Conservation (phyloP, 768 basidiomycete genomes). For the Chalciporus piperatus region DNA sequence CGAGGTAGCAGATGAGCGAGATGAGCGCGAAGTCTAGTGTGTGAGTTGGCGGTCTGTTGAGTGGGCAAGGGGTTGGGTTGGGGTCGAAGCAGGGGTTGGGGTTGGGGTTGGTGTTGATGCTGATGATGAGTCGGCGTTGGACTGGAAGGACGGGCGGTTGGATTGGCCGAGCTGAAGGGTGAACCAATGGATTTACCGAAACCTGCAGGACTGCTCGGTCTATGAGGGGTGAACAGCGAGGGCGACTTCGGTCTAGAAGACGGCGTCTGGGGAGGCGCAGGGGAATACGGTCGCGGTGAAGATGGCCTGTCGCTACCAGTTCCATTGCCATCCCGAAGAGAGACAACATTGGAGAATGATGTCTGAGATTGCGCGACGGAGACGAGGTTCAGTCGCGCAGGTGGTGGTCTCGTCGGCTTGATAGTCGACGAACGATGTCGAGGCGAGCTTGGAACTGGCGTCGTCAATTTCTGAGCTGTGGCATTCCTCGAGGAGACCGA, state of each 20-base stretch:
- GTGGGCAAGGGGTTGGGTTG: background rate
- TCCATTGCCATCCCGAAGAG: background rate
- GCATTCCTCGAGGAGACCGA: background rate
- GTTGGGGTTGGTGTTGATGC: constrained; percentile 3
- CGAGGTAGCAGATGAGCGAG: constrained; percentile 59
- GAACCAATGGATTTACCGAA: background rate
- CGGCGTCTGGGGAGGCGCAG: background rate
- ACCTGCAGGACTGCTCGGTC: constrained; percentile 2
- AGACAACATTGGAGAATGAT: background rate
- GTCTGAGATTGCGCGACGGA: background rate
- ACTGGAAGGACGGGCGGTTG: constrained; percentile 7
- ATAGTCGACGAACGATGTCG: constrained; percentile 23
- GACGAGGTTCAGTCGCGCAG: constrained; percentile 5
- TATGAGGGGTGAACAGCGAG: background rate
- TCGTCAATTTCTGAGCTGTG: background rate
- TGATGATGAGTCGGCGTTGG: constrained; percentile 3
- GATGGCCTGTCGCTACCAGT: background rate
- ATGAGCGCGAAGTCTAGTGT: constrained; percentile 49
- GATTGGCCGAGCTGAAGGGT: background rate
- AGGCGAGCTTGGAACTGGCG: constrained; percentile 2
- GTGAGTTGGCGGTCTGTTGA: background rate
- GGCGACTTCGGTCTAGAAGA: background rate
- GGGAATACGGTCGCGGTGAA: background rate
- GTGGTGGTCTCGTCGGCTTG: constrained; percentile 8
- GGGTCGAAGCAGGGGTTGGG: background rate